Evolutionary conservation across 495 filamentous ascomycete genomes (phyloP).

Genomic region (Neurospora pannonica): DNA sequence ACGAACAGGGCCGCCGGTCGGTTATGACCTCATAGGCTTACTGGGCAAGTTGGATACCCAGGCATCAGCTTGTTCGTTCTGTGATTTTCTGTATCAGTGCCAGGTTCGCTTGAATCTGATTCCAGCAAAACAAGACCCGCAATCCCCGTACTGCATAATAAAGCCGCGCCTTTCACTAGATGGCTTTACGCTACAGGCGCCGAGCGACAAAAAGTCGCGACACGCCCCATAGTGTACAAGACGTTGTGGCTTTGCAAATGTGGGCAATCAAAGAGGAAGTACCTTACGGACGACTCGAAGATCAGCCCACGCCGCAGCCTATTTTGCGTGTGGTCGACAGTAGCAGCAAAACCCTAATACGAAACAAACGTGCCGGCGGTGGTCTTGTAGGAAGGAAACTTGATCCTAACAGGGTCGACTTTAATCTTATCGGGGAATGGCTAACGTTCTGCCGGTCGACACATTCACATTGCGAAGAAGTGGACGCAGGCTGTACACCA

Average conservation of each 20-base stretch:
- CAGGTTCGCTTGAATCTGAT: not conserved
- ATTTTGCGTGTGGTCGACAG: not conserved
- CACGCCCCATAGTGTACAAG: not conserved
- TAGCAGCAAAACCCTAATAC: not conserved
- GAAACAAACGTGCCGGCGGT: not conserved
- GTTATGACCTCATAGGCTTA: not conserved
- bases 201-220: not conserved
- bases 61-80: not conserved
- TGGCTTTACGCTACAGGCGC: not conserved
- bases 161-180: accelerated
- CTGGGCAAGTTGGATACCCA: not conserved
- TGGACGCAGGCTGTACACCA: not conserved
- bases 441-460: not conserved
- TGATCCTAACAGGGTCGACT: not conserved
- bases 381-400: not conserved
- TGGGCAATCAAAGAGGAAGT: too few relatives aligned
- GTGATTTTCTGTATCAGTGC: not conserved
- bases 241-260: not conserved
- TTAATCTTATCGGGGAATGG: not conserved
- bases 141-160: not conserved
- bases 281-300: too few relatives aligned
- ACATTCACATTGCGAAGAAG: not conserved
- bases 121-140: not conserved
- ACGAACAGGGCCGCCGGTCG: too few relatives aligned
- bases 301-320: not conserved